Base-by-base conservation (phyloP, 2,329 filamentous ascomycete genomes). In the Fusarium fracticaudum region DNA sequence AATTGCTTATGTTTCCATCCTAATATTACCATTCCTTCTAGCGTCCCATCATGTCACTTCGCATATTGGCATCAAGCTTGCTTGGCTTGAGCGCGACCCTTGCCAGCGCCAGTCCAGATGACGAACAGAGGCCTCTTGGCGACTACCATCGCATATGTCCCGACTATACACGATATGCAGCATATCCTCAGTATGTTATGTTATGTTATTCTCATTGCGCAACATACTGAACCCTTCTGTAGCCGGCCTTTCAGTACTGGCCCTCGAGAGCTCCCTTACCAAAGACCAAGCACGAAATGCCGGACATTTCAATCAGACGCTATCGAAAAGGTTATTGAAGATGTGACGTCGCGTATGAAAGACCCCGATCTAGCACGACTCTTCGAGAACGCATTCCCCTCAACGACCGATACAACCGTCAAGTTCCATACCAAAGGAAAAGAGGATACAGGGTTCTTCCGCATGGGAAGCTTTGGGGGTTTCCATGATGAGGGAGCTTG, bases 301-400 rank as follows among this genome's bases (percentile, higher is more conserved):
- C 93, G 96, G 72, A 98, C 95, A 0, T 99, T 98, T 83, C 89
- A 91, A 64, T 98, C 95, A 2, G 90, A 93, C 31, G 88, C 92
- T 8, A 97, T 98, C 51, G 96, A 99, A 82, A 88, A 93, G 78
- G 93, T 98, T 59, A 98, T 99, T 71, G 82, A 90, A 37, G 91
- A 98, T 76, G 87, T 99, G 75, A 96, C 92, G 11, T 87, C 89
- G 35, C 92, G 90, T 60, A 93, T 99, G 85, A 88, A 91, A 67
- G 92, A 98, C 78, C 92, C 92, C 22, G 96, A 98, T 77, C 89
- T 99, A 18, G 96, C 96, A 8, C 91, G 95, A 33, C 86, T 99
- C 17, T 99, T 99, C 80, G 94, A 97, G 81, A 99, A 99, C 80
- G 92, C 96, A 5, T 98, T 97, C 74, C 96, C 96, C 9, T 97